These are phyloP conservation scores for Lunasporangiospora selenospora DNA, from an alignment of 192 early-diverging fungal genomes.

Conservation along the genomic window DNA sequence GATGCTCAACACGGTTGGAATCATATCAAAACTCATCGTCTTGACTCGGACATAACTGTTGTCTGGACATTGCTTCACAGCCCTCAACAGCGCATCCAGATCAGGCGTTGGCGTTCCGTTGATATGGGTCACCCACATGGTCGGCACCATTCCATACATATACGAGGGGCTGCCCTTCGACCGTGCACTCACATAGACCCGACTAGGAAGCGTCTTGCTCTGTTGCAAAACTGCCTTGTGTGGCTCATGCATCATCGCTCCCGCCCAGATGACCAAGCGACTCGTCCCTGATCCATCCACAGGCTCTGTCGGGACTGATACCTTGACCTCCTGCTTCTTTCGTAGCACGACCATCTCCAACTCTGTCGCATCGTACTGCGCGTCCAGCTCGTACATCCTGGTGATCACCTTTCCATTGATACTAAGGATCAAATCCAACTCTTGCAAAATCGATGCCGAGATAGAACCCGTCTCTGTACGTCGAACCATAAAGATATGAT, in stretches of 20 bases:
- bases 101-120: constrained; percentile 63
- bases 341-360: constrained; percentile 72
- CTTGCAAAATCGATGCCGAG: constrained; percentile 63
- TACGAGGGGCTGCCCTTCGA: constrained; percentile 67
- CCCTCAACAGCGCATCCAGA: constrained; percentile 67
- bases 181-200: constrained; percentile 64
- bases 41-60: constrained; percentile 76
- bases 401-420: constrained; percentile 72
- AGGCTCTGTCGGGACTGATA: constrained; percentile 76
- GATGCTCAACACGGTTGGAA: constrained; percentile 75
- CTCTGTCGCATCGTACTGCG: constrained; percentile 60
- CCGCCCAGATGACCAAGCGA: constrained; percentile 86
- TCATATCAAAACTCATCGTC: constrained; percentile 78
- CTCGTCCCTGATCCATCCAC: constrained; percentile 64
- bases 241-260: constrained; percentile 78
- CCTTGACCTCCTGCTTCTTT: constrained; percentile 70
- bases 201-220: constrained; percentile 67
- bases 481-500: constrained; percentile 64
- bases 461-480: constrained; percentile 66
- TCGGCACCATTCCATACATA: constrained; percentile 67
- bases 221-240: constrained; percentile 74
- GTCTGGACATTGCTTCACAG: constrained; percentile 62
- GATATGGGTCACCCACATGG: constrained; percentile 81
- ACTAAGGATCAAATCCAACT: constrained; percentile 72
- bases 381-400: constrained; percentile 66